These are phyloP conservation scores for Paracamarosporium sp. DNA, from an alignment of 2,329 filamentous ascomycete species.

Conservation along the genomic window DNA sequence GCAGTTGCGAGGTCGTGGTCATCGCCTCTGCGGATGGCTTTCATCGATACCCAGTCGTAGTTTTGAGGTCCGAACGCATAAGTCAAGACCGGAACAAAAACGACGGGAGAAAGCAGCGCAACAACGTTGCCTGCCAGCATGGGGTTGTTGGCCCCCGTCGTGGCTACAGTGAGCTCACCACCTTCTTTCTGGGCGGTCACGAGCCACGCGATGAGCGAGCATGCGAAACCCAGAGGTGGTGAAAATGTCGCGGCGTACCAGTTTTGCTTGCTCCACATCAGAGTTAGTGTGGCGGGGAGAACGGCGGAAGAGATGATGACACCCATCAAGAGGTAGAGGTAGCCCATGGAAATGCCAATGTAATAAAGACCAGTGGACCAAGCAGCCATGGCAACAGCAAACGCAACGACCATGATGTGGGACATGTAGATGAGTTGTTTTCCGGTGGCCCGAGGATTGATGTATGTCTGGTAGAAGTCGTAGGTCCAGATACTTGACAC, in stretches of 20 bases:
- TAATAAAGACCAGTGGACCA: slow-evolving; percentile 75
- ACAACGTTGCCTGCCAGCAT: slow-evolving; percentile 90
- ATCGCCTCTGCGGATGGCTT: slow-evolving; percentile 76
- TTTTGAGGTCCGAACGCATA: slow-evolving; percentile 72
- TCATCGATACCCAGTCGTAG: slow-evolving; percentile 89
- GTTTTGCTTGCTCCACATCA: slow-evolving; percentile 83
- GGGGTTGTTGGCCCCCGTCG: slow-evolving; percentile 79
- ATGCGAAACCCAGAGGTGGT: slow-evolving; percentile 72
- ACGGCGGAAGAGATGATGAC: slow-evolving; percentile 88
- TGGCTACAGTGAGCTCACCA: slow-evolving; percentile 71
- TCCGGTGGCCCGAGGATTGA: slow-evolving; percentile 79
- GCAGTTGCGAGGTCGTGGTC: slow-evolving; percentile 73
- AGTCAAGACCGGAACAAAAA: slow-evolving; percentile 80
- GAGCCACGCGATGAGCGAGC: slow-evolving; percentile 77
- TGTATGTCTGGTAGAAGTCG: slow-evolving; percentile 86
- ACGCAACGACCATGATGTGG: slow-evolving; percentile 75
- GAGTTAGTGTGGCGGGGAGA: slow-evolving; percentile 78
- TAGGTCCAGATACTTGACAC: slow-evolving; percentile 90
- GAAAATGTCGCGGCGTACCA: slow-evolving; percentile 74
- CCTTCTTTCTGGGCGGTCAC: slow-evolving; percentile 76
- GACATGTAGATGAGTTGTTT: slow-evolving; percentile 80
- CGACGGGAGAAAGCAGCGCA: slow-evolving; percentile 76
- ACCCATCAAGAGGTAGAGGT: slow-evolving; percentile 89
- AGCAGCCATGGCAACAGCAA: slow-evolving; percentile 77
- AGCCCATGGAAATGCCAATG: slow-evolving; percentile 80